Percentiles rank a stretch among this genome's conserved stretches.
Conservation (phyloP, 768 basidiomycete species). For the Tulasnella sp. region DNA sequence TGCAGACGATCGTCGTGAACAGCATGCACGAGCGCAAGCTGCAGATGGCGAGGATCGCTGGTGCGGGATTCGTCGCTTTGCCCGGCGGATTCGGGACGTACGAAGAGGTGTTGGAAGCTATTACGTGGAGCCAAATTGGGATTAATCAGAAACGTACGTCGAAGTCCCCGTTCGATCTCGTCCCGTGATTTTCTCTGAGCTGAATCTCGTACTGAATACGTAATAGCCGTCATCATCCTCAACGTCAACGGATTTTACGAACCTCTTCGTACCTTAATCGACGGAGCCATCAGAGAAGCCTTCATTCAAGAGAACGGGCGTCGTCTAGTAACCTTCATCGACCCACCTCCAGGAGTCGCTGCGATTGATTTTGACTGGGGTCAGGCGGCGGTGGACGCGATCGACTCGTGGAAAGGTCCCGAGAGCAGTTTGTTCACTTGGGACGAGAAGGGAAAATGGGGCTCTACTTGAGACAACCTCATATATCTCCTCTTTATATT, state of each 20-base stretch:
- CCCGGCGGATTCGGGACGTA: constrained; percentile 96
- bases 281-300: constrained; percentile 65
- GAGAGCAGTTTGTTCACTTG: constrained; percentile 18
- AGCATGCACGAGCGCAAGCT: constrained; percentile 91
- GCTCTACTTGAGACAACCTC: not conserved
- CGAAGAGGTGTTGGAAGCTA: constrained; percentile 93
- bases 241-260: constrained; percentile 86
- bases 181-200: not conserved
- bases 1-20: constrained; percentile 63
- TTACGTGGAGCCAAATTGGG: constrained; percentile 92
- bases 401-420: constrained; percentile 60
- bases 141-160: constrained; percentile 79
- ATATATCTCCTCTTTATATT: too few relatives aligned
- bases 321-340: constrained; percentile 71
- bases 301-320: constrained; percentile 72
- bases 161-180: not conserved
- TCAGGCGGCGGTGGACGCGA: constrained; percentile 61
- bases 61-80: constrained; percentile 81
- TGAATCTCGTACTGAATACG: constrained; percentile 28
- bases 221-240: constrained; percentile 76
- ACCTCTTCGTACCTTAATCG: constrained; percentile 73
- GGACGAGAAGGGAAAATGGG: not conserved
- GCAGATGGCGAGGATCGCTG: constrained; percentile 79
- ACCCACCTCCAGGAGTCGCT: constrained; percentile 57
- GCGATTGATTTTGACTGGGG: constrained; percentile 77